phyloP scores from a whole-genome alignment of 2,329 filamentous ascomycete species.

The Neofusicoccum sp. region DNA sequence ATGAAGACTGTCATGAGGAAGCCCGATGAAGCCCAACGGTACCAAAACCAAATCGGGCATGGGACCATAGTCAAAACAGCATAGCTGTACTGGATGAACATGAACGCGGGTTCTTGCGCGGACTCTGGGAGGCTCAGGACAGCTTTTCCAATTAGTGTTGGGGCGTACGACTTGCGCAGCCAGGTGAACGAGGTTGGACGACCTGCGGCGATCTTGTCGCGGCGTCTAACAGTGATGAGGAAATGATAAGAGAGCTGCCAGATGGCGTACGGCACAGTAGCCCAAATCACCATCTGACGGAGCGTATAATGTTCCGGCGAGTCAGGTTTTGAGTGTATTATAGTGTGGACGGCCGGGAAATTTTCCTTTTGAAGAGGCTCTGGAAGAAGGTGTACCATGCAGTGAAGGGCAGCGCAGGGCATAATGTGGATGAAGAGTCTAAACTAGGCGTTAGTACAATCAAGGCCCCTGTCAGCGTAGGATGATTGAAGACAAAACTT shows the following conservation, averaged over 20 bases:
- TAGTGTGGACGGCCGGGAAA: slow-evolving; percentile 84
- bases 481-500: slow-evolving; percentile 28
- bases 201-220: slow-evolving; percentile 93
- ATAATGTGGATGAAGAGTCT: slow-evolving; percentile 99
- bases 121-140: slow-evolving; percentile 75
- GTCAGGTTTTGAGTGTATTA: slow-evolving; percentile 70
- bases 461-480: background rate
- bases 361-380: slow-evolving; percentile 65
- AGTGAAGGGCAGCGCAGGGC: slow-evolving; percentile 93
- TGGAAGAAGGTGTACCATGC: slow-evolving; percentile 80
- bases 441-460: background rate
- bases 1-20: slow-evolving; percentile 85
- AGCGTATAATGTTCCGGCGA: slow-evolving; percentile 80
- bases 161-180: slow-evolving; percentile 88
- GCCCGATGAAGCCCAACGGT: slow-evolving; percentile 71
- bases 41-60: slow-evolving; percentile 94
- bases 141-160: slow-evolving; percentile 82
- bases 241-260: slow-evolving; percentile 96
- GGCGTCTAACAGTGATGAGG: slow-evolving; percentile 91
- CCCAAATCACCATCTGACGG: slow-evolving; percentile 88
- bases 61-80: slow-evolving; percentile 92
- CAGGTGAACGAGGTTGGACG: slow-evolving; percentile 97
- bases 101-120: slow-evolving; percentile 88
- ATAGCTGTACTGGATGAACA: slow-evolving; percentile 93
- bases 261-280: slow-evolving; percentile 84